These are phyloP conservation scores for Vigna hirtella DNA, from an alignment of 306 rosid genomes.

Conservation along the genomic window DNA sequence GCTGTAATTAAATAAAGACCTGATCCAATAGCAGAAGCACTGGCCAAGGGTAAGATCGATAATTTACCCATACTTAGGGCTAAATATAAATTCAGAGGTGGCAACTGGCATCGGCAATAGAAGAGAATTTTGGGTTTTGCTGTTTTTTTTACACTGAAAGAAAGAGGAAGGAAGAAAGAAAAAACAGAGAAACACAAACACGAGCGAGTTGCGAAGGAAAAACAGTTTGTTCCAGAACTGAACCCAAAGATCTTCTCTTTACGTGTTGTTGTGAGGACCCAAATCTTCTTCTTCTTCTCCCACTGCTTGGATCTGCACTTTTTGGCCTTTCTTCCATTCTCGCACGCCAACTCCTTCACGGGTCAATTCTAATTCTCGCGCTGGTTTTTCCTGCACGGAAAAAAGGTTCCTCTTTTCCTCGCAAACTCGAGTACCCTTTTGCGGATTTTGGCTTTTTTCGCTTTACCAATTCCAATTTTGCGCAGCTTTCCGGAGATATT, in stretches of 20 bases:
- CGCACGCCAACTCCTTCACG: conserved; percentile 23
- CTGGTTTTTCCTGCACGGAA: not conserved
- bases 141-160: conserved; percentile 29
- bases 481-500: conserved; percentile 30
- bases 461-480: conserved; percentile 42
- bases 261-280: conserved; percentile 26
- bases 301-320: conserved; percentile 48
- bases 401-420: conserved; percentile 33
- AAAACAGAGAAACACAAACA: conserved; percentile 31
- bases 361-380: conserved; percentile 38
- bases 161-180: not conserved
- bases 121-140: conserved; percentile 37
- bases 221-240: conserved; percentile 39
- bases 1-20: conserved; percentile 1
- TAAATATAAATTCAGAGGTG: conserved; percentile 38
- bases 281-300: conserved; percentile 9
- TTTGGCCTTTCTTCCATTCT: conserved; percentile 36
- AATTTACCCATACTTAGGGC: conserved; percentile 12
- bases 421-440: conserved; percentile 32
- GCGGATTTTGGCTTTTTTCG: conserved; percentile 11
- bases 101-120: conserved; percentile 30
- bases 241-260: conserved; percentile 46
- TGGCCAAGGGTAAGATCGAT: conserved; percentile 37
- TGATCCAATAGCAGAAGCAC: conserved; percentile 33
- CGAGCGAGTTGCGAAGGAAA: conserved; percentile 31